A percentile compares a stretch with the other conserved stretches of the same genome.
These are phyloP conservation scores for Bimuria novae-zelandiae DNA, from an alignment of 2,329 filamentous ascomycete genomes.

Conservation along the genomic window DNA sequence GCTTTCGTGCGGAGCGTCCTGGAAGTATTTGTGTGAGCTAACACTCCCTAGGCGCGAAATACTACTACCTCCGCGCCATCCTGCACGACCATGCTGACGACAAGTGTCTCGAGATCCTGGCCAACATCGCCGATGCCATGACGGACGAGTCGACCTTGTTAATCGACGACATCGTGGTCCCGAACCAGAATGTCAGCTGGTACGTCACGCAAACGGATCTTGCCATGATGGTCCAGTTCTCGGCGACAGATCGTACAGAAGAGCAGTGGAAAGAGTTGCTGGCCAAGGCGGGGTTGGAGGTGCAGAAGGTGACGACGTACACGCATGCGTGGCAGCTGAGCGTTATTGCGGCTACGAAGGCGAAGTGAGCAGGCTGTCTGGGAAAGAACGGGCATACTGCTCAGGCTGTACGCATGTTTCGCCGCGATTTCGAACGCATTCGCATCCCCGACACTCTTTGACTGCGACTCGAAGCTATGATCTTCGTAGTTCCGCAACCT, in stretches of 20 bases:
- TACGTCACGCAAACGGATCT: slow-evolving; percentile 45
- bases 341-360: neutral
- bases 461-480: too few species aligned
- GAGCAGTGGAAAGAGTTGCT: slow-evolving; percentile 42
- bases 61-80: slow-evolving; percentile 48
- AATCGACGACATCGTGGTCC: slow-evolving; percentile 51
- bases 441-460: too few species aligned
- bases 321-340: neutral
- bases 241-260: slow-evolving; percentile 42
- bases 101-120: slow-evolving; percentile 41
- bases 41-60: slow-evolving; percentile 27
- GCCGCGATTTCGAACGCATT: too few species aligned
- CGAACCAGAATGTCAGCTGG: slow-evolving; percentile 40
- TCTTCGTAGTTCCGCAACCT: too few species aligned
- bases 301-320: neutral
- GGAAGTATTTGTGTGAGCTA: neutral
- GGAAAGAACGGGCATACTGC: too few species aligned
- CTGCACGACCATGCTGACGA: slow-evolving; percentile 49
- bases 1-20: too few species aligned
- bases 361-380: too few species aligned
- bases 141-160: slow-evolving; percentile 44
- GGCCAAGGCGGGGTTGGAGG: slow-evolving; percentile 4
- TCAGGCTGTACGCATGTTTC: too few species aligned
- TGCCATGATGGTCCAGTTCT: slow-evolving; percentile 45
- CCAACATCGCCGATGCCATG: slow-evolving; percentile 41